These are phyloP conservation scores for Laburnicola sp. DNA, from an alignment of 2,329 filamentous ascomycete genomes.

Conservation along the genomic window DNA sequence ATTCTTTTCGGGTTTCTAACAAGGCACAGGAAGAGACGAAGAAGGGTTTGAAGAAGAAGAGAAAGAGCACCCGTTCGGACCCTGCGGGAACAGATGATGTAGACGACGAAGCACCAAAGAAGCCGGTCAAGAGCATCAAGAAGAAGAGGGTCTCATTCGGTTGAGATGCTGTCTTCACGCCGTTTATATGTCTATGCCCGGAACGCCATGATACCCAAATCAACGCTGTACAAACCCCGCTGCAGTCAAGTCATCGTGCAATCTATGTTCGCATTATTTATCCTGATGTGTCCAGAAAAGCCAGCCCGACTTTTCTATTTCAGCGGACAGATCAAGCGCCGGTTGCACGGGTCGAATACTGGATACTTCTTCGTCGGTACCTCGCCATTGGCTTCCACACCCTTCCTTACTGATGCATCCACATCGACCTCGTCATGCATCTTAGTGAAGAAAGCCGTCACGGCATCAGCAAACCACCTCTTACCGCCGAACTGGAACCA, in stretches of 20 bases:
- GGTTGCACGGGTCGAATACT: slow-evolving; percentile 68
- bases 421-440: slow-evolving; percentile 67
- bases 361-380: slow-evolving; percentile 47
- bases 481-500: slow-evolving; percentile 87
- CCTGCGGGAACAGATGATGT: slow-evolving; percentile 48
- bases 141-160: slow-evolving; percentile 84
- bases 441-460: slow-evolving; percentile 62
- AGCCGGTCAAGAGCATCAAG: slow-evolving; percentile 55
- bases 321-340: slow-evolving; percentile 63
- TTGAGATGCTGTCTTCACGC: slow-evolving; percentile 46
- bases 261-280: too few relatives aligned
- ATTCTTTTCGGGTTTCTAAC: slow-evolving; percentile 5
- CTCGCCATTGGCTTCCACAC: slow-evolving; percentile 35
- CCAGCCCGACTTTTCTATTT: slow-evolving; percentile 22
- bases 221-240: slow-evolving; percentile 8
- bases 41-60: slow-evolving; percentile 75
- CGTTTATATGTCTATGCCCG: slow-evolving; percentile 22
- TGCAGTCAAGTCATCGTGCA: too few relatives aligned
- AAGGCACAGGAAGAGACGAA: slow-evolving; percentile 70
- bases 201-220: slow-evolving; percentile 36
- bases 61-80: slow-evolving; percentile 60
- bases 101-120: slow-evolving; percentile 55
- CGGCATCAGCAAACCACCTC: slow-evolving; percentile 83
- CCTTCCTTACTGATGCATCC: slow-evolving; percentile 33
- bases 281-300: too few relatives aligned